These are phyloP conservation scores for Cladosporium sp. DNA, from an alignment of 2,329 filamentous ascomycete species.

Conservation along the genomic window DNA sequence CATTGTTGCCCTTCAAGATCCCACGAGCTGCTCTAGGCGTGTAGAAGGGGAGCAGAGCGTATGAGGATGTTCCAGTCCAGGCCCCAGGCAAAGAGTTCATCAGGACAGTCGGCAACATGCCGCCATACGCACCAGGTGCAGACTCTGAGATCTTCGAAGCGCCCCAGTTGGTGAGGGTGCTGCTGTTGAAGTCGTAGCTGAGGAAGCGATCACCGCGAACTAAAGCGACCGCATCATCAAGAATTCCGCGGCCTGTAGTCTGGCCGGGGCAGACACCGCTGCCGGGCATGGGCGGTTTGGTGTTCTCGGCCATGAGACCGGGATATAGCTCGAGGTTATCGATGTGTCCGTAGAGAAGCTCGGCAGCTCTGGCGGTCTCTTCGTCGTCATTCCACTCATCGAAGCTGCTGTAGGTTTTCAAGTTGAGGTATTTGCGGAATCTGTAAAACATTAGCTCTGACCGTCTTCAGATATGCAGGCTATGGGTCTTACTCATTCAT, in stretches of 20 bases:
- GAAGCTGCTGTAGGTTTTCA: conserved; percentile 40
- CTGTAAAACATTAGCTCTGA: conserved; percentile 20
- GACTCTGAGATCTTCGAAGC: conserved; percentile 44
- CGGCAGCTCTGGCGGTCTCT: conserved; percentile 39
- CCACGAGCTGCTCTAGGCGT: conserved; percentile 50
- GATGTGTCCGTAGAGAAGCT: conserved; percentile 54
- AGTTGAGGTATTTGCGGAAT: conserved; percentile 40
- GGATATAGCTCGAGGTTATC: conserved; percentile 60
- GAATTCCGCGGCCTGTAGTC: conserved; percentile 48
- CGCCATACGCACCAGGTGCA: conserved; percentile 46
- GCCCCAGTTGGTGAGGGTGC: conserved; percentile 53
- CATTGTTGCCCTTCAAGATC: conserved; percentile 49
- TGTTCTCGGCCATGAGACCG: conserved; percentile 56
- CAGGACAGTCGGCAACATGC: conserved; percentile 45
- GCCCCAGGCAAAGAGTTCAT: conserved; percentile 50
- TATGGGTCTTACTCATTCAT: conserved; percentile 48
- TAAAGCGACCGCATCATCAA: conserved; percentile 51
- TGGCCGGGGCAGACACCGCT: conserved; percentile 49
- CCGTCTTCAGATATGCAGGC: neutral
- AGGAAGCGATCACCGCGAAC: conserved; percentile 50
- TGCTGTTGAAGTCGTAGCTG: conserved; percentile 51
- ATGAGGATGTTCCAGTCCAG: conserved; percentile 52
- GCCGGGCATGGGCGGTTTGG: conserved; percentile 53
- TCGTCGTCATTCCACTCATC: conserved; percentile 39
- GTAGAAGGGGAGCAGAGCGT: conserved; percentile 53